A percentile compares a stretch with the other conserved stretches of the same genome.
phyloP scores from a whole-genome alignment of 2,329 filamentous ascomycete species.

The Lachnellula occidentalis region DNA sequence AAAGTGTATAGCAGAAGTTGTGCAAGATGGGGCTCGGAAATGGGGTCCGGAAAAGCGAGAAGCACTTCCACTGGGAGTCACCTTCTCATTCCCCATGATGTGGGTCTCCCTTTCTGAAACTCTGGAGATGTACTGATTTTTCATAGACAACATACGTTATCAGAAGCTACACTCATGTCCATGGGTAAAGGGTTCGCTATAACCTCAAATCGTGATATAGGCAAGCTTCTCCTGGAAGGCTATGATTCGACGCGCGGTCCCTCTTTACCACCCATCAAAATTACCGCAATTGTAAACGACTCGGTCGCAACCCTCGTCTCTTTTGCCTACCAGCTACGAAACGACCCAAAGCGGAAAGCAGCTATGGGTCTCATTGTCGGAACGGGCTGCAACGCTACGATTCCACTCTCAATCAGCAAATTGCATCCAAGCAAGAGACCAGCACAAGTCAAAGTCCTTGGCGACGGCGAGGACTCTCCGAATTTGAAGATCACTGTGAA shows the following conservation, averaged over 20 bases:
- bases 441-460: conserved; percentile 42
- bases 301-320: conserved; percentile 75
- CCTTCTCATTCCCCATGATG: conserved; percentile 66
- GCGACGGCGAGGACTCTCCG: conserved; percentile 38
- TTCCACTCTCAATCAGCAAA: conserved; percentile 59
- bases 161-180: conserved; percentile 57
- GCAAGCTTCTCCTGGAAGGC: conserved; percentile 51
- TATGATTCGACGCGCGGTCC: conserved; percentile 45
- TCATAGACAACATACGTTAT: conserved; percentile 49
- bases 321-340: conserved; percentile 65
- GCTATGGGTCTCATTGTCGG: conserved; percentile 78
- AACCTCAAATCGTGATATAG: conserved; percentile 54
- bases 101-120: conserved; percentile 11
- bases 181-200: conserved; percentile 70
- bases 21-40: conserved; percentile 48
- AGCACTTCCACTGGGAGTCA: conserved; percentile 59
- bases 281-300: conserved; percentile 76
- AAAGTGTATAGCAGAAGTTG: conserved; percentile 67
- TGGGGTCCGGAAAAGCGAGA: conserved; percentile 35
- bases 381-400: conserved; percentile 76
- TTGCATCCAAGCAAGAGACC: conserved; percentile 60
- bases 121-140: conserved; percentile 1
- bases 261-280: conserved; percentile 58
- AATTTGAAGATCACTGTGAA: conserved; percentile 70
- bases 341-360: conserved; percentile 55